Percentiles rank a stretch among this genome's conserved stretches.
Conservation (phyloP, 192 early-diverging fungal genomes). For the Umbelopsis ramanniana region DNA sequence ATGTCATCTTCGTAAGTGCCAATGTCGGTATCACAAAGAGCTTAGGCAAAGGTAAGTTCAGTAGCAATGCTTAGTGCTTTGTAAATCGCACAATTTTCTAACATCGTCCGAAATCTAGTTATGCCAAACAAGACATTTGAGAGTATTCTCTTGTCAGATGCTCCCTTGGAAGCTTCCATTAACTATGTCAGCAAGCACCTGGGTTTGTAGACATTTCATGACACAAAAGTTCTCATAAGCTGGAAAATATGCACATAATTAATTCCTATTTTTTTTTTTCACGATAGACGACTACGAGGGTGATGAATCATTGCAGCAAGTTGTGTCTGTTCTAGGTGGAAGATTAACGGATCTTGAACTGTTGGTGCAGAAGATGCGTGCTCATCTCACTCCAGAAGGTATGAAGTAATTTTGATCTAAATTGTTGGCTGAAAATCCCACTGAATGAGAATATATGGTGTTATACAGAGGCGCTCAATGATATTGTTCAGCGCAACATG, state of each 20-base stretch:
- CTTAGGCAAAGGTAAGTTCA: constrained; percentile 65
- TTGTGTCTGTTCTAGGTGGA: constrained; percentile 82
- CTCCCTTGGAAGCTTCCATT: constrained; percentile 63
- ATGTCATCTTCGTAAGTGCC: constrained; percentile 88
- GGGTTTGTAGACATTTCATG: constrained; percentile 26
- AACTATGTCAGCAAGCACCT: constrained; percentile 60
- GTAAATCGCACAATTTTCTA: not conserved
- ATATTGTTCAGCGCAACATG: constrained; percentile 80
- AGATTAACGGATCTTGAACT: constrained; percentile 89
- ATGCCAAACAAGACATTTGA: constrained; percentile 75
- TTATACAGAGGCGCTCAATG: constrained; percentile 69
- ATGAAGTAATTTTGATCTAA: constrained; percentile 1
- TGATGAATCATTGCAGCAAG: constrained; percentile 42
- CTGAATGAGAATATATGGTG: too few relatives aligned
- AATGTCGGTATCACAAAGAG: constrained; percentile 70
- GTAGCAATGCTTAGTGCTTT: not conserved
- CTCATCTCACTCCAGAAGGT: constrained; percentile 66
- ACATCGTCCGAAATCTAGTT: constrained; percentile 39
- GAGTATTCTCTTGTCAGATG: constrained; percentile 70
- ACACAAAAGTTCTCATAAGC: not conserved
- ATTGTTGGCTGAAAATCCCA: too few relatives aligned
- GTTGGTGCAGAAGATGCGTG: constrained; percentile 87
- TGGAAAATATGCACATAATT: too few relatives aligned
- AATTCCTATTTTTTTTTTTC: not conserved
- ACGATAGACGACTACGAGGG: constrained; percentile 3